Conservation (phyloP, 148 eudicot species). For the Rhododendron williamsianum region DNA sequence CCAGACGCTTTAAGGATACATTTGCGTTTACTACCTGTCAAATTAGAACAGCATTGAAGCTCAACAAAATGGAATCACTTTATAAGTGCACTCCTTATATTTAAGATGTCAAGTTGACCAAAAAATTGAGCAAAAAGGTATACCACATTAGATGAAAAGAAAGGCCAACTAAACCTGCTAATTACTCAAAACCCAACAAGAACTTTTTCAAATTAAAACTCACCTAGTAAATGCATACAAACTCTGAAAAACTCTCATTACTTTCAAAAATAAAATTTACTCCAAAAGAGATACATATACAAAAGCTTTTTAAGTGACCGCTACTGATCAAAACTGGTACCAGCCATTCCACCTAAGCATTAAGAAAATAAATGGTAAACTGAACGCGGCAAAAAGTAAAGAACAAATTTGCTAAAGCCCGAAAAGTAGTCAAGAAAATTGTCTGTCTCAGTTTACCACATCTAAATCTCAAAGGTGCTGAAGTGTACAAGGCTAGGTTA, state of each 20-base stretch:
- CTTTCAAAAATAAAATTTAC: neutral
- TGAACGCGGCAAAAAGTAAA: neutral
- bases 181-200: neutral
- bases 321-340: neutral
- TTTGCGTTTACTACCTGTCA: conserved; percentile 83
- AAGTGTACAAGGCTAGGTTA: neutral
- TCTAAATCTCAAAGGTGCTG: neutral
- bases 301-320: neutral
- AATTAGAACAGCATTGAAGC: neutral
- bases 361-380: neutral
- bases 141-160: neutral
- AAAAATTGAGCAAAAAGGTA: neutral
- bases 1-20: conserved; percentile 88
- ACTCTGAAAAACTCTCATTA: neutral
- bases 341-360: neutral
- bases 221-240: neutral
- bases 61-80: neutral
- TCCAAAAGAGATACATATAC: neutral
- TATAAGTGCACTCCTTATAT: neutral
- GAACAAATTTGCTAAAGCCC: neutral
- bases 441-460: neutral
- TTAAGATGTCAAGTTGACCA: neutral
- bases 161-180: neutral
- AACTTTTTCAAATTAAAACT: neutral
- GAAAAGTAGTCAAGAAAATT: neutral